A percentile compares a stretch with the other conserved stretches of the same genome.
Conservation (phyloP, 768 basidiomycete species). For the Pleurotus ostreatus region DNA sequence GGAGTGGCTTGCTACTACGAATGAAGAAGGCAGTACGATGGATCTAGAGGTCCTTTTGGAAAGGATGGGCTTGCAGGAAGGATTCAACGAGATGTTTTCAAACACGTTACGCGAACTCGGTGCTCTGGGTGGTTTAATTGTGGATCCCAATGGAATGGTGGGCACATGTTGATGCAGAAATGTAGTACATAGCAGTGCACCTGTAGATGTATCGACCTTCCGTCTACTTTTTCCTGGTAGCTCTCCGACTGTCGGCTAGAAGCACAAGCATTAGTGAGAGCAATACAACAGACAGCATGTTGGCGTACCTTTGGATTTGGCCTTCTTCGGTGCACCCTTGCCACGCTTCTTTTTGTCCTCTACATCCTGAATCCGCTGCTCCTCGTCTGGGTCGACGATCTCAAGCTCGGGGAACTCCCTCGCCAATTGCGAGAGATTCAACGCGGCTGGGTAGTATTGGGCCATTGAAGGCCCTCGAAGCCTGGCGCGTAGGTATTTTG, state of each 20-base stretch:
- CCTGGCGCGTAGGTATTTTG: conserved; percentile 83
- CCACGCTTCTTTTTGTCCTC: conserved; percentile 68
- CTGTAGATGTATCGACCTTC: background rate
- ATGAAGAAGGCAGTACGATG: conserved; percentile 20
- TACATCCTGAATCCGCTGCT: conserved; percentile 65
- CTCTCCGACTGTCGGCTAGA: conserved; percentile 50
- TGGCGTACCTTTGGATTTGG: conserved; percentile 54
- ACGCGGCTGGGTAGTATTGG: conserved; percentile 70
- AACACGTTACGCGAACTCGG: conserved; percentile 61
- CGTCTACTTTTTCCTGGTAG: conserved; percentile 35
- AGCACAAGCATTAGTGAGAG: background rate
- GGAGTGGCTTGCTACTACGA: conserved; percentile 53
- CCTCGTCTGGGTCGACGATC: conserved; percentile 63
- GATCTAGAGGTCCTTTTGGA: conserved; percentile 40
- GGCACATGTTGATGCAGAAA: conserved; percentile 9
- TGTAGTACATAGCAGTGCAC: background rate
- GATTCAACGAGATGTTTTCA: conserved; percentile 61
- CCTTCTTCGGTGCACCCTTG: conserved; percentile 82
- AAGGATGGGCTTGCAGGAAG: conserved; percentile 51
- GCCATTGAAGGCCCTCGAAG: conserved; percentile 86
- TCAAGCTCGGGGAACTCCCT: conserved; percentile 52
- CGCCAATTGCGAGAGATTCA: conserved; percentile 51
- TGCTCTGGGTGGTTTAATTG: conserved; percentile 30
- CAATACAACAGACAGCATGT: conserved; percentile 17
- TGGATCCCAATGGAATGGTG: conserved; percentile 16